Evolutionary conservation across 345 rosid genomes (phyloP).

Genomic region (Bruguiera gymnorhiza): DNA sequence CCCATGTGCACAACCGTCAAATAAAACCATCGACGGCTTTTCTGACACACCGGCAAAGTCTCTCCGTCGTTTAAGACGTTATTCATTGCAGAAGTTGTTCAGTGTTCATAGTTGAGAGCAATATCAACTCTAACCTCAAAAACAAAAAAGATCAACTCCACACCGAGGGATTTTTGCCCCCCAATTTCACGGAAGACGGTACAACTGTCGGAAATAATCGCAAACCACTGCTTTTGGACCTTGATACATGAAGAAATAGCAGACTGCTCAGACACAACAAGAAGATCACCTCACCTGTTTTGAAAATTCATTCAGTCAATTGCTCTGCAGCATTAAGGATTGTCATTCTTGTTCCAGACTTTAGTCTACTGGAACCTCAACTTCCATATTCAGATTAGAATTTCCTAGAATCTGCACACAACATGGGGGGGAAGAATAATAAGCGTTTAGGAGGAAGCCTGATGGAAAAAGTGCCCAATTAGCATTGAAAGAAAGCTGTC

Average conservation of each 20-base stretch:
- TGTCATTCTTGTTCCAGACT: background rate
- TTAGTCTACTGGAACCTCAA: conserved; percentile 79
- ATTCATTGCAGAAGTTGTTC: background rate
- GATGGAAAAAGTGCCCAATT: background rate
- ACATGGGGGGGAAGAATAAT: background rate
- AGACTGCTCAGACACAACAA: background rate
- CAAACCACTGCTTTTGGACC: background rate
- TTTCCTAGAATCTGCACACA: conserved; percentile 59
- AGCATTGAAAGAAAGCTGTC: background rate
- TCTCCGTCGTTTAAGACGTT: too few relatives aligned
- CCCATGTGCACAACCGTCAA: too few relatives aligned
- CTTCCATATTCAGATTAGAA: conserved; percentile 62
- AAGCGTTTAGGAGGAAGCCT: background rate
- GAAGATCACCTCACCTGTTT: background rate
- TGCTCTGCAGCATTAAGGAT: background rate
- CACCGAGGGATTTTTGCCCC: background rate
- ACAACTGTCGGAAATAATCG: conserved; percentile 1
- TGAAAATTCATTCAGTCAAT: background rate
- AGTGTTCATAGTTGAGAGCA: background rate
- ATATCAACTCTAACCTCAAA: background rate
- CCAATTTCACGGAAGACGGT: background rate
- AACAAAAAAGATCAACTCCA: too few relatives aligned
- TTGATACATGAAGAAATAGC: background rate
- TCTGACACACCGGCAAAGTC: background rate
- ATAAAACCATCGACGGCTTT: too few relatives aligned